Conservation (phyloP, 345 rosid genomes). For the Hypericum perforatum region DNA sequence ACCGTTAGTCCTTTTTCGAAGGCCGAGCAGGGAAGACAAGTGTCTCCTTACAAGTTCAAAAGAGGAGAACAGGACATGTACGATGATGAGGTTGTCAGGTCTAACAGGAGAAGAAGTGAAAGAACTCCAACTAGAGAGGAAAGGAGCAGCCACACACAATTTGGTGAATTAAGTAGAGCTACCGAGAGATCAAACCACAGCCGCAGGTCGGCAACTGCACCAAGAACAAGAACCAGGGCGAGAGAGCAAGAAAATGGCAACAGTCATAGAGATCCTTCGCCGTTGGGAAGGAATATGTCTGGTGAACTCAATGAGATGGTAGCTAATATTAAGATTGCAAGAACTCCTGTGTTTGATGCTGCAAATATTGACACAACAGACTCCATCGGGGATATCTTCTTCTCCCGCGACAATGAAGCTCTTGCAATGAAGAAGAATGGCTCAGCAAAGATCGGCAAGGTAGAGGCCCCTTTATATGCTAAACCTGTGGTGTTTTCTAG, state of each 20-base stretch:
- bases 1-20: slow-evolving; percentile 24
- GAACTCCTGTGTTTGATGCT: slow-evolving; percentile 8
- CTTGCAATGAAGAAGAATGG: slow-evolving; percentile 16
- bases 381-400: slow-evolving; percentile 52
- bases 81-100: slow-evolving; percentile 11
- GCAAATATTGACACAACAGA: slow-evolving; percentile 34
- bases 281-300: slow-evolving; percentile 18
- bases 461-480: slow-evolving; percentile 6
- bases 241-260: slow-evolving; percentile 17
- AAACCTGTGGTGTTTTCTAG: slow-evolving; percentile 12
- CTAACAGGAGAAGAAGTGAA: slow-evolving; percentile 19
- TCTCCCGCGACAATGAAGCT: slow-evolving; percentile 29
- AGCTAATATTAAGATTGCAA: slow-evolving; percentile 32
- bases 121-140: slow-evolving; percentile 23
- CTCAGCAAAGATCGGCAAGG: slow-evolving; percentile 12
- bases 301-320: slow-evolving; percentile 55
- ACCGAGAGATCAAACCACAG: slow-evolving; percentile 15
- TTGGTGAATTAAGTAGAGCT: slow-evolving; percentile 18
- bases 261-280: slow-evolving; percentile 19
- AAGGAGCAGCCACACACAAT: slow-evolving; percentile 5
- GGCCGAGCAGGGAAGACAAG: slow-evolving; percentile 20
- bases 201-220: slow-evolving; percentile 32
- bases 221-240: slow-evolving; percentile 25
- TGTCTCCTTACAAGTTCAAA: slow-evolving; percentile 22
- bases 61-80: slow-evolving; percentile 16